Evolutionary conservation across 2,329 filamentous ascomycete species (phyloP), one percentile per base, ranked within the genome.

Genomic region (Cercospora berteroae): DNA sequence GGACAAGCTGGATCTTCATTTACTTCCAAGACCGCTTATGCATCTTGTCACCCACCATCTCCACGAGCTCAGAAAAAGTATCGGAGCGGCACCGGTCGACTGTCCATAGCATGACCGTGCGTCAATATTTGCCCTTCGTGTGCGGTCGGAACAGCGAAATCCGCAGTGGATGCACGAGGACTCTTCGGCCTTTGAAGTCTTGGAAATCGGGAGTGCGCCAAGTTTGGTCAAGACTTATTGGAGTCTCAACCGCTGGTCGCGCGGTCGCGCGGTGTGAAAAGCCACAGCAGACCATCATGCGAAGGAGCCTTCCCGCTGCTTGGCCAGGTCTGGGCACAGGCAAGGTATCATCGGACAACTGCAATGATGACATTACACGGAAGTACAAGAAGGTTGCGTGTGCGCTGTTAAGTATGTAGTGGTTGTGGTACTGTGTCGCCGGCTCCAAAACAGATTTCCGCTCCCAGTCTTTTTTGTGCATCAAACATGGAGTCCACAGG

Each of bases 401-500:
- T 63, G 44, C 27, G 23, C 42, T 48, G 58, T 59, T 36, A 60
- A 44, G 36, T 48, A 42, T 23, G 29, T 31, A 60, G 42, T 42
- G 27, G 29, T 25, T 18, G 59, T 62, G 33, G 29, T 59, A 62
- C 64, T 33, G 56, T 44, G 50, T 61, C 31, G 12, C 31, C 29
- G 18, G 39, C 33, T 36, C 20, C 8, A 10, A 48, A 42, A 25
- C 33, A 56, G 27, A 31, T 20, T 64, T 20, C 33, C 55, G 16
- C 23, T 18, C 27, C 20, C 12, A 3, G 20, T 29, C 18, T 27
- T 33, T 33, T 55, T 44, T 59, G 36, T 27, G 20, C 18, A 13
- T 29, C 20, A 67, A 70, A 50, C 5, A 75, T 74, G 73, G 69
- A 75, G 65, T 72, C 75, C 12, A 74, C 73, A 27, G 71, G 71